phyloP scores from a whole-genome alignment of 345 rosid genomes.

The Brassica cretica region DNA sequence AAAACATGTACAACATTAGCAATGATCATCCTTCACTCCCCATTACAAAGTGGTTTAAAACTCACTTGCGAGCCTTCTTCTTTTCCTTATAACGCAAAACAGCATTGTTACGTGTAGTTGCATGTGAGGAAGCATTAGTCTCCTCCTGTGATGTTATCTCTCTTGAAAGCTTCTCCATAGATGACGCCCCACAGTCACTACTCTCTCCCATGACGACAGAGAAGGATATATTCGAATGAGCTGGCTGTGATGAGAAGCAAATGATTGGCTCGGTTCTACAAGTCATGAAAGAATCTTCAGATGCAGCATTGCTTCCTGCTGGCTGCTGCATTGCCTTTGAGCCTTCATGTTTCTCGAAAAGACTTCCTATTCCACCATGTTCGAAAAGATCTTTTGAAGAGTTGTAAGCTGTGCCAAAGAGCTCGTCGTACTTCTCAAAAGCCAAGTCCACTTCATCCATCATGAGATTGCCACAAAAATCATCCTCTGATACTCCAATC shows the following conservation, averaged over 20 bases:
- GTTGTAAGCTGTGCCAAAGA: conserved; percentile 75
- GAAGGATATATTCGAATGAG: conserved; percentile 76
- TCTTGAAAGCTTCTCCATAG: conserved; percentile 60
- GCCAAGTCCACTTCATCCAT: conserved; percentile 83
- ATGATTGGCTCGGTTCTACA: conserved; percentile 75
- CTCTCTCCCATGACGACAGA: conserved; percentile 79
- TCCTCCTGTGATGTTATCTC: conserved; percentile 70
- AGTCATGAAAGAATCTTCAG: conserved; percentile 81
- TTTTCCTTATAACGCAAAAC: conserved; percentile 92
- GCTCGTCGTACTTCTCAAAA: conserved; percentile 89
- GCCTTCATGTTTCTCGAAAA: conserved; percentile 60
- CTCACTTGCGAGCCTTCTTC: conserved; percentile 92
- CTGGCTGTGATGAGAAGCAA: conserved; percentile 53
- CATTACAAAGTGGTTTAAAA: neutral
- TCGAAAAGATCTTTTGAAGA: conserved; percentile 77
- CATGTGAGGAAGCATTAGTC: conserved; percentile 26
- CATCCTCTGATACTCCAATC: conserved; percentile 42
- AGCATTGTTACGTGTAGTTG: conserved; percentile 69
- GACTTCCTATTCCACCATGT: conserved; percentile 83
- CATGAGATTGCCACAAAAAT: conserved; percentile 58
- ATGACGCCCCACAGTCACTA: conserved; percentile 77
- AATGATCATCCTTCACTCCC: neutral
- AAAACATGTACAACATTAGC: conserved; percentile 5
- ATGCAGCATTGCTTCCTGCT: conserved; percentile 74
- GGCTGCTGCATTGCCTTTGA: conserved; percentile 55